Conservation (phyloP, 176 grass and related monocot genomes). For the Oryza officinalis region DNA sequence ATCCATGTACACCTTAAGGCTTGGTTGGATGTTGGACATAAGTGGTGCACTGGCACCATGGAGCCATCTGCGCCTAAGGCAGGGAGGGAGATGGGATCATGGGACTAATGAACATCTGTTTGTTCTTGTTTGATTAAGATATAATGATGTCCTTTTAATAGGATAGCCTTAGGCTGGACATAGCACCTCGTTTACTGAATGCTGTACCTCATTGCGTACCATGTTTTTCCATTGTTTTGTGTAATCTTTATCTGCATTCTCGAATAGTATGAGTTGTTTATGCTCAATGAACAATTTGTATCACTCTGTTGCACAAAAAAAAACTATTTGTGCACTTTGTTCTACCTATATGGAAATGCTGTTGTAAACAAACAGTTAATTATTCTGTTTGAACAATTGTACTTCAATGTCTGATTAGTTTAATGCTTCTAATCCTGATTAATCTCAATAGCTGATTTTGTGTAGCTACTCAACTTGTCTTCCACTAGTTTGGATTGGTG, state of each 20-base stretch:
- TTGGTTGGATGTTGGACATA: not conserved
- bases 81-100: not conserved
- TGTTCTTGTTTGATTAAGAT: not conserved
- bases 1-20: not conserved
- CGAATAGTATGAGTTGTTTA: not conserved
- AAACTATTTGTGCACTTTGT: constrained; percentile 19
- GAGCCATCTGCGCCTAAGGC: not conserved
- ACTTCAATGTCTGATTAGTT: constrained; percentile 14
- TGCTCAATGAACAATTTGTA: not conserved
- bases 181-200: not conserved
- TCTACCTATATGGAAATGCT: constrained; percentile 12
- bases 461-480: constrained; percentile 7
- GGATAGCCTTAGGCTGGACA: not conserved
- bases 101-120: not conserved
- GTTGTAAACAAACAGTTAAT: not conserved
- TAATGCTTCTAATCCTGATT: not conserved
- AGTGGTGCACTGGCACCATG: not conserved
- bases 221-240: too few species aligned
- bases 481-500: not conserved
- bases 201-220: not conserved
- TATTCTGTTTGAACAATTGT: constrained; percentile 1
- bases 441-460: constrained; percentile 7
- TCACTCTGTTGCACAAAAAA: not conserved
- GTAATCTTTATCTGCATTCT: constrained; percentile 7
- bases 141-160: not conserved